Base-by-base conservation (phyloP, 495 filamentous ascomycete genomes). In the Penicillium bovifimosum region DNA sequence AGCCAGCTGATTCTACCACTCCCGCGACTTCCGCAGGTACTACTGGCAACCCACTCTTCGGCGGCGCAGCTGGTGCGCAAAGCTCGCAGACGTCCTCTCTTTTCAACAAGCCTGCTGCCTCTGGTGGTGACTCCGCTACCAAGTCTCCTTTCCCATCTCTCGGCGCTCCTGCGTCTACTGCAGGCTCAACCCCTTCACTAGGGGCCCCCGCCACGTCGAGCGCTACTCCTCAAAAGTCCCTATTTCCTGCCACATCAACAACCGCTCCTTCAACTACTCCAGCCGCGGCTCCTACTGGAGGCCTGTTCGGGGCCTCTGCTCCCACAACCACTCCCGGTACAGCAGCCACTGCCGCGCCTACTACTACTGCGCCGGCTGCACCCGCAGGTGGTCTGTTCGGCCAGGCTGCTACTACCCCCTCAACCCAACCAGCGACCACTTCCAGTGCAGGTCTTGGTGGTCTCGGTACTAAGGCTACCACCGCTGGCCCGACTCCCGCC, bases 1-100 rank as follows among this genome's bases (percentile, higher is more conserved):
- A 74, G 44, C 67, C 77, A 13, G 68, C 71, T 14, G 74, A 71
- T 38, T 59, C 73, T 18, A 55, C 70, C 16, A 69, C 72, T 42
- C 68, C 75, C 17, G 36, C 71, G 6, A 60, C 62, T 28, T 35
- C 67, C 28, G 47, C 69, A 5, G 61, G 52, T 14, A 57, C 49
- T 47, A 53, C 57, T 31, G 11, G 55, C 6, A 68, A 70, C 17
- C 38, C 63, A 41, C 41, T 70, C 5, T 75, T 73, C 57, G 61
- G 65, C 47, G 55, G 45, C 13, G 35, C 64, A 10, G 28, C 9
- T 36, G 50, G 61, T 35, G 16, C 45, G 41, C 35, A 35, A 41
- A 43, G 55, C 53, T 38, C 60, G 28, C 59, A 68, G 49, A 41
- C 64, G 38, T 28, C 32, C 17, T 50, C 71, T 18, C 63, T 73